These are phyloP conservation scores for Eucalyptus coolabah DNA, from an alignment of 345 rosid species.

Conservation along the genomic window DNA sequence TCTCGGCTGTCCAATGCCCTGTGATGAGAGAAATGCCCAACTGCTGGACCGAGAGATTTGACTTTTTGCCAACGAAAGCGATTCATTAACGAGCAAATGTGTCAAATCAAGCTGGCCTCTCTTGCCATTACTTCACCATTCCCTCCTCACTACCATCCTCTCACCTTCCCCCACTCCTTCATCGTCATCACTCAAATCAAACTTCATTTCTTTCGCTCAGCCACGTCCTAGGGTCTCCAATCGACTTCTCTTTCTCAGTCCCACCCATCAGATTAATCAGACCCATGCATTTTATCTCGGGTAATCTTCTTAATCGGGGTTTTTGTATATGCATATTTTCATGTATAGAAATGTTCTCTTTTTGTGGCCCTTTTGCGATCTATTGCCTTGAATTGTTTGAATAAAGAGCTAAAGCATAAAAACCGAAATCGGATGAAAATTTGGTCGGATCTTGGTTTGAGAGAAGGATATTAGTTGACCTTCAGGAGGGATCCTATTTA, in stretches of 20 bases:
- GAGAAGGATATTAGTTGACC: not conserved
- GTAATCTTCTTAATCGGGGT: not conserved
- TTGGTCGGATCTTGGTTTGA: not conserved
- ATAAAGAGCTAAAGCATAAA: not conserved
- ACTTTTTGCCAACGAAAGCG: not conserved
- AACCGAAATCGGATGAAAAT: too few species aligned
- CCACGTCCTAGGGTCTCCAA: not conserved
- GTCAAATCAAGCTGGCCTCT: not conserved
- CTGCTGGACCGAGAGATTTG: not conserved
- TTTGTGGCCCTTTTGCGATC: not conserved
- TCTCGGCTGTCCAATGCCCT: not conserved
- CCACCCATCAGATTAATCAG: not conserved
- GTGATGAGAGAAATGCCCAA: not conserved
- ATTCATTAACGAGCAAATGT: not conserved
- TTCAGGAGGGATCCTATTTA: not conserved
- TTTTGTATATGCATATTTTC: not conserved
- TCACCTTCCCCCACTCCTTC: not conserved
- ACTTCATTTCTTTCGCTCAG: not conserved
- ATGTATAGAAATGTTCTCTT: too few species aligned
- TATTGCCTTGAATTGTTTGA: not conserved
- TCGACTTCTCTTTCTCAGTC: not conserved
- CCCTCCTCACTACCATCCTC: not conserved
- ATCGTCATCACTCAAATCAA: not conserved
- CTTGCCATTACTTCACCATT: not conserved
- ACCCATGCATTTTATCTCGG: not conserved